Percentiles rank a stretch among this genome's conserved stretches.
Evolutionary conservation across 192 early-diverging fungal species (phyloP).

Genomic region (Backusella parvicylindrica): DNA sequence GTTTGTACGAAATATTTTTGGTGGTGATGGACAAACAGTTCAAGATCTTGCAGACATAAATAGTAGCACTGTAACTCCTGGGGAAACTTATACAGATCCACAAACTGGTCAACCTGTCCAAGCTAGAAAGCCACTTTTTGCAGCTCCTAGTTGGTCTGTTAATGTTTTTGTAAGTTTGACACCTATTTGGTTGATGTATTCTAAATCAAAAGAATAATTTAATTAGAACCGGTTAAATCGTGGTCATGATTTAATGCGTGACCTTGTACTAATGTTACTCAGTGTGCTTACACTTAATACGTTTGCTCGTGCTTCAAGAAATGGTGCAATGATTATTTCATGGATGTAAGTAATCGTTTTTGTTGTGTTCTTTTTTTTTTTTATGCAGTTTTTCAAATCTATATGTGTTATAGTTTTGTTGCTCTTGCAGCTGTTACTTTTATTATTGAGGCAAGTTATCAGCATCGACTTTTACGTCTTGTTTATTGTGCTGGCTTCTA

Average conservation of each 20-base stretch:
- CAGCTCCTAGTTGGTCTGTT: not conserved
- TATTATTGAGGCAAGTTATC: slow-evolving; percentile 11
- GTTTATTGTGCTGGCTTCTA: slow-evolving; percentile 20
- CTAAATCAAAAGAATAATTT: not conserved
- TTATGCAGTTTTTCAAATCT: too few relatives aligned
- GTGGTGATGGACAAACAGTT: slow-evolving; percentile 6
- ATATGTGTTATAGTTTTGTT: slow-evolving; percentile 20
- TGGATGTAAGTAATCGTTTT: slow-evolving; percentile 36
- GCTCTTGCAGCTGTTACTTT: slow-evolving; percentile 19
- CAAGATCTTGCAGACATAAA: not conserved
- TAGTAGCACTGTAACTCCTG: not conserved
- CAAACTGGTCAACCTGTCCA: not conserved
- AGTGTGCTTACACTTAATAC: slow-evolving; percentile 32
- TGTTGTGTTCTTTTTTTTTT: too few relatives aligned
- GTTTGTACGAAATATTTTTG: slow-evolving; percentile 28
- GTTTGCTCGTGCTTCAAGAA: slow-evolving; percentile 30
- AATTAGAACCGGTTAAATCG: slow-evolving; percentile 27
- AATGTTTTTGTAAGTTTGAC: slow-evolving; percentile 11
- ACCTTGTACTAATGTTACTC: slow-evolving; percentile 33
- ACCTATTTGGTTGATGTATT: not conserved
- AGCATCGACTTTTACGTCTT: slow-evolving; percentile 17
- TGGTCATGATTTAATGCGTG: slow-evolving; percentile 25
- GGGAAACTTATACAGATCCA: not conserved
- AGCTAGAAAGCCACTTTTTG: not conserved
- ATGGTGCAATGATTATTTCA: slow-evolving; percentile 32